Conservation (phyloP, 805 yeast species). For the Saccharomycopsis selenospora region DNA sequence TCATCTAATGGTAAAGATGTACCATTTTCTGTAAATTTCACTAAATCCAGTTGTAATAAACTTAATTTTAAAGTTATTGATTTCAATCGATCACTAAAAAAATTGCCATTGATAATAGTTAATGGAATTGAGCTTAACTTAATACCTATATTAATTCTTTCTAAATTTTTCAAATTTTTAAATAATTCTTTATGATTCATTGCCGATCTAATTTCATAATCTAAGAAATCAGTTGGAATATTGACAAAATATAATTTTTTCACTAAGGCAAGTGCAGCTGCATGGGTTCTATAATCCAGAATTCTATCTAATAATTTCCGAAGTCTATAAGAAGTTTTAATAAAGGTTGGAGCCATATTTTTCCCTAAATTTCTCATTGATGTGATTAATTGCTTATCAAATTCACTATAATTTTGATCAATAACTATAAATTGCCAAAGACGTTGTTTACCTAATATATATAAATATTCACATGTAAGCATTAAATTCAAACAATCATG, state of each 20-base stretch:
- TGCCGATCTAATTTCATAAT: conserved; percentile 6
- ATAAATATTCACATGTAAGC: conserved; percentile 5
- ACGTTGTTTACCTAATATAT: conserved; percentile 2
- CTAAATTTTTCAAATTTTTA: background rate
- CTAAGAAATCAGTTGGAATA: conserved; percentile 12
- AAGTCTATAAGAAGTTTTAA: conserved; percentile 11
- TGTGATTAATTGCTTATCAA: conserved; percentile 5
- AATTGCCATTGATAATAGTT: background rate
- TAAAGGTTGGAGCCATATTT: conserved; percentile 8
- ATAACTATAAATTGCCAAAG: conserved; percentile 10
- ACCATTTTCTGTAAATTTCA: background rate
- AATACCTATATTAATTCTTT: background rate
- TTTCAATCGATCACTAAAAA: background rate
- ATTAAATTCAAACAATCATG: conserved; percentile 9
- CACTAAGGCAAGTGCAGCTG: background rate
- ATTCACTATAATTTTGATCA: conserved; percentile 12
- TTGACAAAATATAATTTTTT: conserved; percentile 1
- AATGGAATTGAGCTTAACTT: conserved; percentile 8
- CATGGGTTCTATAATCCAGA: background rate
- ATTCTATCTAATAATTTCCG: conserved; percentile 5
- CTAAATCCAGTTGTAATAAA: conserved; percentile 2
- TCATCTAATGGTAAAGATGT: background rate
- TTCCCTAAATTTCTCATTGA: background rate
- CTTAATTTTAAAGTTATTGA: conserved; percentile 1
- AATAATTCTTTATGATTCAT: background rate